A percentile compares a stretch with the other conserved stretches of the same genome.
These are phyloP conservation scores for Suaeda aralocaspica DNA, from an alignment of 148 eudicot genomes.

Conservation along the genomic window DNA sequence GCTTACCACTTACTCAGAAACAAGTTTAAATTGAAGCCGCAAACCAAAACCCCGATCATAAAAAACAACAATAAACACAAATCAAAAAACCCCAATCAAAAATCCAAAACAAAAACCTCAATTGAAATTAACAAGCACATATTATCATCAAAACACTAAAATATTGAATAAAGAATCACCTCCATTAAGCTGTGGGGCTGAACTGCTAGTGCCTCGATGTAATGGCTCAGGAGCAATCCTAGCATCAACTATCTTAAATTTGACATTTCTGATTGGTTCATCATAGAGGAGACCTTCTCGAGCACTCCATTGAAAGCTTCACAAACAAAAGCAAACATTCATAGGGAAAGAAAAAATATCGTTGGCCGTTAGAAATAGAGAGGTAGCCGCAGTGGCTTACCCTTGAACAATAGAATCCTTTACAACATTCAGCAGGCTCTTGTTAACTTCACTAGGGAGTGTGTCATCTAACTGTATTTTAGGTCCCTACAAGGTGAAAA, in stretches of 20 bases:
- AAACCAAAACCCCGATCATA: no score
- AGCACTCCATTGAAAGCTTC: constrained; percentile 99
- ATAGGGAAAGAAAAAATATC: background rate
- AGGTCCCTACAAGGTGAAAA: constrained; percentile 61
- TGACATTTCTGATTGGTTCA: constrained; percentile 95
- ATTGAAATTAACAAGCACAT: no score
- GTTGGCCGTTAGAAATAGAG: background rate
- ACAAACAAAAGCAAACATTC: constrained; percentile 1
- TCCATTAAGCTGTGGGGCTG: constrained; percentile 97
- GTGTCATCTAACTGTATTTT: constrained; percentile 94
- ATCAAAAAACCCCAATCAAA: no score
- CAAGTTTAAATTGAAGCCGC: no score
- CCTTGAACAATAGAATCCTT: constrained; percentile 99
- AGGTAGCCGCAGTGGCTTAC: constrained; percentile 33
- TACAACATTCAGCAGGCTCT: constrained; percentile 72
- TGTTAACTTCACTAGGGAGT: constrained; percentile 95
- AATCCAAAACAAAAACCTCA: no score
- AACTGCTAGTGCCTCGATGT: constrained; percentile 97
- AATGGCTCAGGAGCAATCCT: constrained; percentile 89
- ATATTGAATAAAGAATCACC: no score
- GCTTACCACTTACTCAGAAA: no score
- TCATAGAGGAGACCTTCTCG: constrained; percentile 99
- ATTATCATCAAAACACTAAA: no score
- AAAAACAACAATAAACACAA: no score
- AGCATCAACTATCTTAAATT: constrained; percentile 97